Conservation (phyloP, 2,329 filamentous ascomycete genomes). For the Diaporthe ilicicola region DNA sequence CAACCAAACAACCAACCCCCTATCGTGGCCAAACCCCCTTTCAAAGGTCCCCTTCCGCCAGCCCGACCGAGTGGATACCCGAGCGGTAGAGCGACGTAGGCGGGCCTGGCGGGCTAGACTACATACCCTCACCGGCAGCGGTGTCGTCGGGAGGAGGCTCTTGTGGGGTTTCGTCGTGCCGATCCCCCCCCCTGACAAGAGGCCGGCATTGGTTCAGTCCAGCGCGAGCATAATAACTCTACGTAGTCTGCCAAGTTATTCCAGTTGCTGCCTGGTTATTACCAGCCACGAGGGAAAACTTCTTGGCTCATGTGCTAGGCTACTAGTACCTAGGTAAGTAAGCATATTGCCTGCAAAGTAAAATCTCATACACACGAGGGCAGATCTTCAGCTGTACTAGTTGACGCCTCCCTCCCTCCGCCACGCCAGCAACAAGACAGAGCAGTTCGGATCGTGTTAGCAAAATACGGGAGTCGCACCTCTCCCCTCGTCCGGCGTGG, state of each 20-base stretch:
- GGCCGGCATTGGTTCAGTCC: not conserved
- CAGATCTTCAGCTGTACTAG: conserved; percentile 2
- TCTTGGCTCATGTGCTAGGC: not conserved
- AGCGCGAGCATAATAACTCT: not conserved
- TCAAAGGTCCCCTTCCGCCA: not conserved
- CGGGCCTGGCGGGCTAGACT: too few species aligned
- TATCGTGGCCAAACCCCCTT: not conserved
- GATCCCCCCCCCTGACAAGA: conserved; percentile 18
- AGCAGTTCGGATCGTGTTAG: conserved; percentile 6
- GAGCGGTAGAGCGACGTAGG: not conserved
- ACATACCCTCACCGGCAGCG: not conserved
- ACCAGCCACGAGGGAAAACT: not conserved
- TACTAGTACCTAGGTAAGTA: too few species aligned
- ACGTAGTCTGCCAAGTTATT: too few species aligned
- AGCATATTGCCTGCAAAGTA: not conserved
- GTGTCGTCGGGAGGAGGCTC: not conserved
- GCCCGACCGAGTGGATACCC: conserved; percentile 2
- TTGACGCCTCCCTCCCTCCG: not conserved
- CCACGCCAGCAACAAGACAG: conserved; percentile 9
- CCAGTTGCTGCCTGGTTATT: too few species aligned
- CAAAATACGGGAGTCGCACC: not conserved
- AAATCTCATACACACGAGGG: not conserved
- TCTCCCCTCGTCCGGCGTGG: not conserved
- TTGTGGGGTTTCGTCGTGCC: not conserved
- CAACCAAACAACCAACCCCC: not conserved